Percentiles rank a stretch among this genome's conserved stretches.
Conservation (phyloP, 495 filamentous ascomycete genomes). For the Bryoglossum gracile region DNA sequence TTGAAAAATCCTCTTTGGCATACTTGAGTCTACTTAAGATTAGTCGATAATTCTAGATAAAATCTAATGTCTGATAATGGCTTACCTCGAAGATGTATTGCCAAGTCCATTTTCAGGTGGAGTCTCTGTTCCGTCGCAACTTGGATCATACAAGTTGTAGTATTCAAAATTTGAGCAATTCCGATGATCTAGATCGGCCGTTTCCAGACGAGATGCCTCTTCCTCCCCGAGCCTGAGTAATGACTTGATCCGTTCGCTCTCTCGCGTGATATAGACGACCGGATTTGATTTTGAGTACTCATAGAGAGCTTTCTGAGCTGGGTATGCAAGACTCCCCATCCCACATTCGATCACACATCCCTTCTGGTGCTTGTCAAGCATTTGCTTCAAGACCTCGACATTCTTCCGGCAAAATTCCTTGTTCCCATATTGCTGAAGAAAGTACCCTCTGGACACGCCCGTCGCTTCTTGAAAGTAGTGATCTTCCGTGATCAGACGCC, state of each 20-base stretch:
- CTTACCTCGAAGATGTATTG: conserved; percentile 55
- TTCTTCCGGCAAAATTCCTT: conserved; percentile 55
- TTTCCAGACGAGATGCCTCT: conserved; percentile 42
- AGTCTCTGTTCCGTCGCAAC: conserved; percentile 27
- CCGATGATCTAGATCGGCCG: conserved; percentile 48
- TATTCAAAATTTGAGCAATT: conserved; percentile 73
- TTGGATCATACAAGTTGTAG: conserved; percentile 58
- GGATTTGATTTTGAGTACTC: conserved; percentile 58
- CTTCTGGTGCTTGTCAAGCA: conserved; percentile 55
- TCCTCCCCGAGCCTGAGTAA: conserved; percentile 54
- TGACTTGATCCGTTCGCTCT: conserved; percentile 57
- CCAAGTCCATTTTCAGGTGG: conserved; percentile 31
- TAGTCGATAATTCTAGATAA: not conserved
- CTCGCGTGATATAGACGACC: conserved; percentile 66
- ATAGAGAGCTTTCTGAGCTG: conserved; percentile 50
- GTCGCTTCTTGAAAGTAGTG: conserved; percentile 61
- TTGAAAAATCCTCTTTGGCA: conserved; percentile 66
- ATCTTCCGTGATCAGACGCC: conserved; percentile 65
- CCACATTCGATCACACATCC: conserved; percentile 69
- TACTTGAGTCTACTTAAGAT: conserved; percentile 42
- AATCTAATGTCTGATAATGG: conserved; percentile 21
- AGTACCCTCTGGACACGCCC: conserved; percentile 44
- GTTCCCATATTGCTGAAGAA: conserved; percentile 52
- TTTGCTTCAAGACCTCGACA: conserved; percentile 53
- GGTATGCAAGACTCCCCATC: conserved; percentile 49